Evolutionary conservation across 768 basidiomycete species (phyloP).

Genomic region (Boletus speciosus): DNA sequence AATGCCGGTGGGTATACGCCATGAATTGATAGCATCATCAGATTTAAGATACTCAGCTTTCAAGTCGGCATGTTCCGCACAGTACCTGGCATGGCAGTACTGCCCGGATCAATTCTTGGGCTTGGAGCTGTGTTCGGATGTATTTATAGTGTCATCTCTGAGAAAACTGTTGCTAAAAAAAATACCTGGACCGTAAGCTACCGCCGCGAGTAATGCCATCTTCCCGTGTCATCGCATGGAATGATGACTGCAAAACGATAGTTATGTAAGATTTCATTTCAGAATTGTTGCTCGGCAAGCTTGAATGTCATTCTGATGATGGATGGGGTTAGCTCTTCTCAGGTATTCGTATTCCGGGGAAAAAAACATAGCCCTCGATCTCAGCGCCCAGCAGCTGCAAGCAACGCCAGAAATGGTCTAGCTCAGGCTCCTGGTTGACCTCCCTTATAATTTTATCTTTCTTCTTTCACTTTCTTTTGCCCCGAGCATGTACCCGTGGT

Average conservation of each 20-base stretch:
- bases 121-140: not conserved
- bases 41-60: not conserved
- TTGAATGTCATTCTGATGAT: not conserved
- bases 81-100: not conserved
- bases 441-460: conserved; percentile 4
- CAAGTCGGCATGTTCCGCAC: not conserved
- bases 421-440: conserved; percentile 24
- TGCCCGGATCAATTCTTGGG: no score
- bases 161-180: no score
- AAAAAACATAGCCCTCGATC: no score
- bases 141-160: not conserved
- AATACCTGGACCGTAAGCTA: no score
- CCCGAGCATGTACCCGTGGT: conserved; percentile 20
- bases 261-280: not conserved
- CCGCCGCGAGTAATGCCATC: not conserved
- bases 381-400: not conserved
- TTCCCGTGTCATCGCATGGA: not conserved
- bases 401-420: not conserved
- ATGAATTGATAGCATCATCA: no score
- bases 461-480: conserved; percentile 7
- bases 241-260: not conserved
- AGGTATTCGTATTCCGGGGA: not conserved
- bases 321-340: not conserved
- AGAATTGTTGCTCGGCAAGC: not conserved
- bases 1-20: no score